Conservation (phyloP, 352 stramenopile genomes). For the Pythium oligandrum region DNA sequence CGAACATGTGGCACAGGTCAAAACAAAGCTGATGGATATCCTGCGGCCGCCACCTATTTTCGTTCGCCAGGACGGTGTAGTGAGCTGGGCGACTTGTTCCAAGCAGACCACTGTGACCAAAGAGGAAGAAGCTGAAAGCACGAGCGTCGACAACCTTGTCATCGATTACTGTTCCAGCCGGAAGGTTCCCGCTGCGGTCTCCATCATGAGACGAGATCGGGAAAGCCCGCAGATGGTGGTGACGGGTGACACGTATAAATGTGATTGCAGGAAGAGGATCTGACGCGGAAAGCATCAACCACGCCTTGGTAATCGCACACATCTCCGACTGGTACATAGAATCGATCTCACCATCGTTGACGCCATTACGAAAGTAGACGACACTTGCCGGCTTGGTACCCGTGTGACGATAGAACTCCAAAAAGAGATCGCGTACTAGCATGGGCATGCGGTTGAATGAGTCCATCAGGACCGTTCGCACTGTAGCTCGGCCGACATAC, state of each 20-base stretch:
- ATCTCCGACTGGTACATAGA: slow-evolving; percentile 9
- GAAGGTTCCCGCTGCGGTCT: slow-evolving; percentile 7
- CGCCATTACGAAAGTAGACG: slow-evolving; percentile 13
- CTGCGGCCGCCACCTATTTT: neutral
- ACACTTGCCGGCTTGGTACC: slow-evolving; percentile 2
- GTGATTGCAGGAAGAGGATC: slow-evolving; percentile 3
- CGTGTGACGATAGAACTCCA: slow-evolving; percentile 5
- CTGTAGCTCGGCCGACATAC: slow-evolving; percentile 56
- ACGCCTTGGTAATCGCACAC: slow-evolving; percentile 3
- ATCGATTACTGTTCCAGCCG: slow-evolving; percentile 7
- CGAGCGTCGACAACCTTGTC: slow-evolving; percentile 3
- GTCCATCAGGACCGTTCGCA: slow-evolving; percentile 22
- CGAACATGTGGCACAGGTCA: slow-evolving; percentile 6
- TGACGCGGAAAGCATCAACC: slow-evolving; percentile 1
- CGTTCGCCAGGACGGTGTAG: slow-evolving; percentile 5
- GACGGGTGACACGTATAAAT: slow-evolving; percentile 6
- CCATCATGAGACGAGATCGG: neutral
- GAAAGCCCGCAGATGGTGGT: slow-evolving; percentile 10
- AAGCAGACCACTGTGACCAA: neutral
- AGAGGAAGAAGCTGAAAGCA: neutral
- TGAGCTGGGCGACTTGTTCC: slow-evolving; percentile 5
- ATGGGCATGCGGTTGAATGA: too few relatives aligned
- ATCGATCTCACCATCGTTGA: slow-evolving; percentile 6
- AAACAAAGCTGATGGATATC: slow-evolving; percentile 9
- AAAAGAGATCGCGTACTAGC: slow-evolving; percentile 3